phyloP scores from a whole-genome alignment of 208 protist species.

The Wallacemonas sp. region DNA sequence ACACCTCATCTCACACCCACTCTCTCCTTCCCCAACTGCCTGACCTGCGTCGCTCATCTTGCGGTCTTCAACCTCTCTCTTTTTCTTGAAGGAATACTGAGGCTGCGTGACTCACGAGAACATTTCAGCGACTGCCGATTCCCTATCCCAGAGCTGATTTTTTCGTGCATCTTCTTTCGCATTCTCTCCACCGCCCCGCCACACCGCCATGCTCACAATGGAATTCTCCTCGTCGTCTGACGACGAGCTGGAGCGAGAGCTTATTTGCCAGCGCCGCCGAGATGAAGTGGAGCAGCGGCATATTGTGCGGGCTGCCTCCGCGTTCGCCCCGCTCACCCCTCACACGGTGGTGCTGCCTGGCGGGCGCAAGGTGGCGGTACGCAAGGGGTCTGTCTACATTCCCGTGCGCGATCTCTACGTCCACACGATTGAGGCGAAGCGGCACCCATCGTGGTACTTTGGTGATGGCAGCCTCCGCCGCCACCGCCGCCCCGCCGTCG shows the following conservation, averaged over 20 bases:
- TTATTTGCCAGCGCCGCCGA: conserved; percentile 35
- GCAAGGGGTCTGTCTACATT: conserved; percentile 59
- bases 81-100: too few species aligned
- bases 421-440: conserved; percentile 46
- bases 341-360: conserved; percentile 30
- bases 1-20: too few species aligned
- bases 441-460: conserved; percentile 53
- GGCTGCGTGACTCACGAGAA: too few species aligned
- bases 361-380: conserved; percentile 32
- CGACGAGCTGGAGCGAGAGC: conserved; percentile 52
- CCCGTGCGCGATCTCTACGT: conserved; percentile 53
- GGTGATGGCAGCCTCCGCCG: conserved; percentile 47
- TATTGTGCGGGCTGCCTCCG: conserved; percentile 29
- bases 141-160: too few species aligned
- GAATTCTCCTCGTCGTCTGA: conserved; percentile 71
- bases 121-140: too few species aligned
- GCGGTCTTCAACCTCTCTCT: too few species aligned
- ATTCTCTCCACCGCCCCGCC: too few species aligned
- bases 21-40: too few species aligned
- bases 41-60: too few species aligned
- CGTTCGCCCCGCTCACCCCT: conserved; percentile 4
- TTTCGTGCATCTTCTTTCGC: too few species aligned
- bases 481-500: conserved; percentile 29
- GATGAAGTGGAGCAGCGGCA: conserved; percentile 25
- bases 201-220: conserved; percentile 21